A percentile compares a stretch with the other conserved stretches of the same genome.
These are phyloP conservation scores for Physcomitrium patens DNA, from an alignment of 225 moss, liverwort and hornwort species.

Conservation along the genomic window DNA sequence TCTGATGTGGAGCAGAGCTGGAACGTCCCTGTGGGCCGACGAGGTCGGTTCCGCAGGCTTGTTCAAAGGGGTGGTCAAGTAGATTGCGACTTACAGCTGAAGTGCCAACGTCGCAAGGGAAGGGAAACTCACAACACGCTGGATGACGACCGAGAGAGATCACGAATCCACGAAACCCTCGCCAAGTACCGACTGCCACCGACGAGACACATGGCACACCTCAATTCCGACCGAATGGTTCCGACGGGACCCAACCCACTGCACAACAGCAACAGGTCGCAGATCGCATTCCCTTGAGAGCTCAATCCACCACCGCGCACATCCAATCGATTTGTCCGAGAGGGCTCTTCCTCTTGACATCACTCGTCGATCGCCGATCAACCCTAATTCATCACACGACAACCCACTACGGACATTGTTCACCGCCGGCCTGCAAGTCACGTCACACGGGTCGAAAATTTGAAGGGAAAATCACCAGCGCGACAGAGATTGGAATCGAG, in stretches of 20 bases:
- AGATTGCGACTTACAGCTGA: constrained; percentile 27
- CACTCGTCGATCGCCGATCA: constrained; percentile 16
- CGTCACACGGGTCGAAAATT: too few species aligned
- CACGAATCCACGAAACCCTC: constrained; percentile 42
- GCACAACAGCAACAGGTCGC: constrained; percentile 67
- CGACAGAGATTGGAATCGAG: too few species aligned
- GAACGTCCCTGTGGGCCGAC: constrained; percentile 48
- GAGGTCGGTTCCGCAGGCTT: constrained; percentile 48
- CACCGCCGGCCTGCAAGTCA: too few species aligned
- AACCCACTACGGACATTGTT: too few species aligned
- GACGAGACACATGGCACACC: constrained; percentile 43
- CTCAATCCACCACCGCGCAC: neutral
- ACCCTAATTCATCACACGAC: neutral
- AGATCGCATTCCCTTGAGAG: constrained; percentile 57
- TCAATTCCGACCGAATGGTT: constrained; percentile 55
- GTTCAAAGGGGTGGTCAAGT: constrained; percentile 29
- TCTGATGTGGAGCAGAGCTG: constrained; percentile 44
- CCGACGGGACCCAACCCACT: constrained; percentile 64
- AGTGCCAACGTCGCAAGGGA: constrained; percentile 27
- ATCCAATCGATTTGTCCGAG: neutral
- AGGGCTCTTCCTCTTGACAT: too few species aligned
- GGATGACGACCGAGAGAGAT: constrained; percentile 28
- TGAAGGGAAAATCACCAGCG: too few species aligned
- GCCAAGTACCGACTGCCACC: constrained; percentile 49
- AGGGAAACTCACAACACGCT: neutral